phyloP scores from a whole-genome alignment of 208 protist species.

The Crithidia mellificae region DNA sequence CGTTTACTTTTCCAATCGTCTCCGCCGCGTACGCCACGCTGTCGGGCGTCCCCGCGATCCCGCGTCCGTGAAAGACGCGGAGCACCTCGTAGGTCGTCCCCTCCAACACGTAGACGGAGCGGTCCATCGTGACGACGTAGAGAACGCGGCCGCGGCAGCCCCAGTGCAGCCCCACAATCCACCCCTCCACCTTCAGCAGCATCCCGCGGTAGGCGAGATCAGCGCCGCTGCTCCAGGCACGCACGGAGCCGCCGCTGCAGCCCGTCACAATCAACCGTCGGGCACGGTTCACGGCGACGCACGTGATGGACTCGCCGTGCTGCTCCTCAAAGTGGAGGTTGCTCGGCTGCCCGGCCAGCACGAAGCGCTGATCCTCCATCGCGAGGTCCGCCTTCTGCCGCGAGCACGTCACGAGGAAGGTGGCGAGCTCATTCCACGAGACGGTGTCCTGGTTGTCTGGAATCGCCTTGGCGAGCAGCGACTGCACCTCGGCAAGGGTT shows the following conservation, averaged over 20 bases:
- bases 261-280: constrained; percentile 60
- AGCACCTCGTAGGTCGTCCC: constrained; percentile 69
- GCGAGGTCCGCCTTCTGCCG: constrained; percentile 57
- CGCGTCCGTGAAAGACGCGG: constrained; percentile 67
- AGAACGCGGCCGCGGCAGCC: constrained; percentile 44
- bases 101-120: constrained; percentile 66
- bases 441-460: constrained; percentile 64
- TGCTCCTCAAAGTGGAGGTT: constrained; percentile 26
- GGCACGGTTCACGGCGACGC: constrained; percentile 41
- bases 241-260: constrained; percentile 72
- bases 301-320: constrained; percentile 55
- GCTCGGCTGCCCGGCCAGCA: constrained; percentile 37
- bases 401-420: constrained; percentile 73
- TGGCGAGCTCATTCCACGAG: constrained; percentile 79
- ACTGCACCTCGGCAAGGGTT: constrained; percentile 43
- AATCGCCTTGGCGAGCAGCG: constrained; percentile 74
- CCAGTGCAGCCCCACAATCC: constrained; percentile 82
- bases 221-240: constrained; percentile 59
- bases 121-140: constrained; percentile 73
- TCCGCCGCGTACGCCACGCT: constrained; percentile 69
- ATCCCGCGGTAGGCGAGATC: constrained; percentile 59
- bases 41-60: constrained; percentile 45
- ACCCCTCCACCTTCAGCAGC: constrained; percentile 59
- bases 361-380: constrained; percentile 52
- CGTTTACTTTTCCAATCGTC: constrained; percentile 50